Base-by-base conservation (phyloP, 2,329 filamentous ascomycete species). In the Pleoardoris graminearum region DNA sequence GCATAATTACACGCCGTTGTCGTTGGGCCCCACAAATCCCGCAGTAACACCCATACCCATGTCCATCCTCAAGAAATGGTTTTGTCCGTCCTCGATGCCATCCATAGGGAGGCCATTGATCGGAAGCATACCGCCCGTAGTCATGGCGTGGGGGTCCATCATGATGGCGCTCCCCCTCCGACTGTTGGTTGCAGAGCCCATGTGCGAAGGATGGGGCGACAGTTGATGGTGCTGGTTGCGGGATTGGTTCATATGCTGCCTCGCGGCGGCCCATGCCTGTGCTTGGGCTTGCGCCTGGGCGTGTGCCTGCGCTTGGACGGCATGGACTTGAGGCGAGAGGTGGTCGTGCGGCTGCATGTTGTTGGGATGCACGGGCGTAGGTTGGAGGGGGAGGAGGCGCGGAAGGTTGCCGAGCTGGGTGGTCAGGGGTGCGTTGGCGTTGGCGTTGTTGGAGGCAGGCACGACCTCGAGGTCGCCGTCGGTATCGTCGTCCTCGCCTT, bases 191-290 rank as follows among this genome's bases (percentile, higher is more conserved):
- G 68, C 66, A 19, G 69, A 70, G 35, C 59, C 62, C 57, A 72
- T 69, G 39, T 68, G 67, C 21, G 56, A 54, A 6, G 59, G 61
- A 37, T 64, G 61, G 7, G 58, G 61, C 4, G 53, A 56, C 32
- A 62, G 36, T 36, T 64, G 59, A 41, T 58, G 58, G 36, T 60
- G 59, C 43, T 67, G 65, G 55, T 68, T 69, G 27, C 66, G 63
- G 39, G 66, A 70, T 46, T 69, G 69, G 51, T 70, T 70, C 68
- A 73, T 70, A 53, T 72, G 69, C 46, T 73, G 69, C 30, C 67
- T 66, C 2, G 69, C 69, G 12, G 65, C 66, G 30, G 66, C 67
- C 66, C 67, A 69, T 7, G 63, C 66, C 8, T 68, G 66, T 2
- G 62, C 63, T 35, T 66, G 61, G 23, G 63, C 59, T 32, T 66